Base-by-base conservation (phyloP, 1,284 basidiomycete genomes). In the Grifola frondosa region DNA sequence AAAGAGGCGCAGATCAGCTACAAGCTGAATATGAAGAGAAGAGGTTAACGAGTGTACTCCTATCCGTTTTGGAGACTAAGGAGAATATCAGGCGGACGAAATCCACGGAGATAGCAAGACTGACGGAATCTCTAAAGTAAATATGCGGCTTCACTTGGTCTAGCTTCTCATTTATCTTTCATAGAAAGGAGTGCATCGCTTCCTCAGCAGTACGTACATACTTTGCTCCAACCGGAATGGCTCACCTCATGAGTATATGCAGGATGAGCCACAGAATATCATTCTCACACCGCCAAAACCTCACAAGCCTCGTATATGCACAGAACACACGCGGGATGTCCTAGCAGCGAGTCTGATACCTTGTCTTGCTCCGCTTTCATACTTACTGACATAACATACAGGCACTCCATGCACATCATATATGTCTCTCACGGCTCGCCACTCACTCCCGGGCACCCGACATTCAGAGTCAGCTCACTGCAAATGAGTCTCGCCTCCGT, bases 31-130 rank as follows among this genome's bases (percentile, higher is more conserved):
- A 53, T 5, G 44, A 51, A 13, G 31, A 40, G 12, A 49, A 52
- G 35, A 43, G 46, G 6, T 10, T 35, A 7, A 42, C 47, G 1
- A 30, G 13, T 13, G 19, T 49, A 6, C 38, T 57, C 2, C 28
- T 57, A 8, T 30, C 45, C 23, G 35, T 54, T 3, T 31, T 57
- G 5, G 49, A 57, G 25, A 41, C 35, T 13, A 57, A 57, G 25
- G 50, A 51, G 26, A 42, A 33, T 11, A 44, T 54, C 13, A 50
- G 50, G 1, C 40, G 37, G 2, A 22, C 37, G 13, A 41, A 50
- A n/a, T 40, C 53, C 20, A 11, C 37, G 4, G 47, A 53, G 30
- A 37, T 54, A 3, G 29, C 31, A 0, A 30, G 22, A 8, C 31
- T 54, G 4, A 20, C 54, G 9, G 37, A 40, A 1, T 36, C 39